Conservation (phyloP, 257 asterid genomes). For the Rauvolfia tetraphylla region DNA sequence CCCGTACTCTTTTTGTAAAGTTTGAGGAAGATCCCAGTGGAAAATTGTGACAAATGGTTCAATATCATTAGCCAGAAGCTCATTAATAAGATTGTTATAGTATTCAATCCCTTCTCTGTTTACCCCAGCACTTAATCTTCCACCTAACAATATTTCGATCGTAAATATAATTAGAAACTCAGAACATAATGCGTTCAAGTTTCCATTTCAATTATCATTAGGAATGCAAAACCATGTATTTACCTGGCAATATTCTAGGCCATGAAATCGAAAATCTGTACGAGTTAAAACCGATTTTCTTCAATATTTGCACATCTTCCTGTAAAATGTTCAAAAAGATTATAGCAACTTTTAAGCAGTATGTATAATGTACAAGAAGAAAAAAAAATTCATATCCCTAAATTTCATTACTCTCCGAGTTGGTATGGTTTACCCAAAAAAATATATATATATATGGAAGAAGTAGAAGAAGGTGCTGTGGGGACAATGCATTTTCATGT, state of each 20-base stretch:
- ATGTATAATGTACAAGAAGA: no score
- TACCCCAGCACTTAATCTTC: constrained; percentile 6
- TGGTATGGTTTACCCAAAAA: no score
- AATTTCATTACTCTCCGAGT: no score
- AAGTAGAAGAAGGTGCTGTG: no score
- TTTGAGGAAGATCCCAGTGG: constrained; percentile 2
- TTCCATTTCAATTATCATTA: not conserved
- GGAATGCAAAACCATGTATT: not conserved
- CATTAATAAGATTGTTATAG: constrained; percentile 14
- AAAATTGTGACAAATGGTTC: constrained; percentile 16
- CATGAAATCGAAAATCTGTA: constrained; percentile 31
- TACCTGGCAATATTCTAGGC: constrained; percentile 28
- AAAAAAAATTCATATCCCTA: no score
- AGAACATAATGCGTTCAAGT: no score
- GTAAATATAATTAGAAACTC: no score
- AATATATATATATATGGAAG: no score
- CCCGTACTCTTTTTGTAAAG: not conserved
- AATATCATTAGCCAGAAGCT: constrained; percentile 12
- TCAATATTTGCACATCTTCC: constrained; percentile 25
- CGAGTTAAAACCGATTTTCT: constrained; percentile 29
- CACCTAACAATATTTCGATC: not conserved
- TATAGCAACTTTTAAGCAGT: no score
- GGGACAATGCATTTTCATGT: no score
- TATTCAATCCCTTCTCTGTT: constrained; percentile 11
- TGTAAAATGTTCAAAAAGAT: constrained; percentile 1